Base-by-base conservation (phyloP, 768 basidiomycete genomes). In the Tulasnella sp. region DNA sequence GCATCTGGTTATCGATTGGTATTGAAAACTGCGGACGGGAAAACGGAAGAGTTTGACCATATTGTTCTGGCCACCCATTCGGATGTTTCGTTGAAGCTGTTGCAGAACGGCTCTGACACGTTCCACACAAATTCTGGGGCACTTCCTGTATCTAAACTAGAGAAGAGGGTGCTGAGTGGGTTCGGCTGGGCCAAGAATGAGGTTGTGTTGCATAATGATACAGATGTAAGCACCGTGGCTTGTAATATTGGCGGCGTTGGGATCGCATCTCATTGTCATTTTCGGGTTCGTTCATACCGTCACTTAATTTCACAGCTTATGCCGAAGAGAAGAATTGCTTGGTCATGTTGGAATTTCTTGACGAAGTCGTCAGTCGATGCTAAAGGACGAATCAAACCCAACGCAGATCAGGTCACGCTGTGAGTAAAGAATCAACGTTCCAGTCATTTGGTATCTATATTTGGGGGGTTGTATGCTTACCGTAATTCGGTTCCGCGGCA, bases 281-380 rank as follows among this genome's bases (percentile, higher is more conserved):
- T 42, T 48, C 13, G 16, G 12, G n/a, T 16, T 48, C 20, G 9
- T 10, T 42, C 20, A 42, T 22, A 13, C 10, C 20, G 12, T 10
- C 40, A 42, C 20, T 20, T 10, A 10, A 10, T 22, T 10, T 53
- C 20, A 25, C 48, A 83, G 80, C 61, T 86, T 12, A 84, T 86
- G 81, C 85, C 83, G 0, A 67, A 66, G 50, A 67, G 67, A 42
- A 66, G 72, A 16, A 56, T 66, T 9, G 81, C 80, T 0, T 86
- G 83, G 79, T 79, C 81, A 0, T 79, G 79, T 57, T 86, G 83
- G 83, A 87, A 85, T 61, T 85, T 82, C 60, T 63, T 84, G n/a
- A 78, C 80, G 1, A 67, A 63, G 31, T 76, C 73, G 15, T 59
- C 63, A 15, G 48, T 64, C 16, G 66, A 70, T 53, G 53, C 48